Percentiles rank a stretch among this genome's conserved stretches.
These are phyloP conservation scores for Cutaneotrichosporon dermatis DNA, from an alignment of 1,284 basidiomycete species.

Conservation along the genomic window DNA sequence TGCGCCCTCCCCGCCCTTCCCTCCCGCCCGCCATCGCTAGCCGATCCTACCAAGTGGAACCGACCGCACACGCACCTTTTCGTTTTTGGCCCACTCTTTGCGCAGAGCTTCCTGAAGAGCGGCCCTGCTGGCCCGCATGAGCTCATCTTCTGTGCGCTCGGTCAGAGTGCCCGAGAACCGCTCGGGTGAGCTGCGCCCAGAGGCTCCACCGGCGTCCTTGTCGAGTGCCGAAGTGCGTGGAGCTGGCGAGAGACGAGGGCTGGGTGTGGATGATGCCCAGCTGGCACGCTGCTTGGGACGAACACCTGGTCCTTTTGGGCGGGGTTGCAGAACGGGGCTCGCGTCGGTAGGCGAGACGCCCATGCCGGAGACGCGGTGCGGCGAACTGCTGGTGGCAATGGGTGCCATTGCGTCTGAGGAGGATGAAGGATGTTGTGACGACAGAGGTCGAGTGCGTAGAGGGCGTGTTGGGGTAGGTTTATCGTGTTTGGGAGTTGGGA, in stretches of 20 bases:
- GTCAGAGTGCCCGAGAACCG: conserved; percentile 19
- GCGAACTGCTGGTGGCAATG: not conserved
- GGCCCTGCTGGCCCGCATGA: conserved; percentile 26
- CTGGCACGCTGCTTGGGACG: conserved; percentile 12
- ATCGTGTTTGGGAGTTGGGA: not conserved
- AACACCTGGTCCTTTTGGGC: conserved; percentile 12
- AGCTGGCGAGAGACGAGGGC: conserved; percentile 2
- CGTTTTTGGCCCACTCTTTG: conserved; percentile 33
- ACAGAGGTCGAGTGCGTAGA: not conserved
- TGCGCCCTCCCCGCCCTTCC: not conserved
- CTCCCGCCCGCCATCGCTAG: not conserved
- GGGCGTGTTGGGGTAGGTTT: conserved; percentile 1
- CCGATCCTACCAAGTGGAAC: not conserved
- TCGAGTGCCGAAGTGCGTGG: not conserved
- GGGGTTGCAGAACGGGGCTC: conserved; percentile 1
- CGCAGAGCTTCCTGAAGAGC: conserved; percentile 31
- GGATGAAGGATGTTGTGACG: not conserved
- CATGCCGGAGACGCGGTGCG: conserved; percentile 1
- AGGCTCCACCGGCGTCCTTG: not conserved
- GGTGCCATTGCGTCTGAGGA: not conserved
- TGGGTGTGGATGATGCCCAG: not conserved
- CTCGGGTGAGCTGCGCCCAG: conserved; percentile 4
- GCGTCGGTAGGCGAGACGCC: conserved; percentile 10
- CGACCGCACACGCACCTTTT: conserved; percentile 27
- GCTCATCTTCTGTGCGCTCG: conserved; percentile 35